These are phyloP conservation scores for Globisporangium lucens DNA, from an alignment of 352 stramenopile species.

Conservation along the genomic window DNA sequence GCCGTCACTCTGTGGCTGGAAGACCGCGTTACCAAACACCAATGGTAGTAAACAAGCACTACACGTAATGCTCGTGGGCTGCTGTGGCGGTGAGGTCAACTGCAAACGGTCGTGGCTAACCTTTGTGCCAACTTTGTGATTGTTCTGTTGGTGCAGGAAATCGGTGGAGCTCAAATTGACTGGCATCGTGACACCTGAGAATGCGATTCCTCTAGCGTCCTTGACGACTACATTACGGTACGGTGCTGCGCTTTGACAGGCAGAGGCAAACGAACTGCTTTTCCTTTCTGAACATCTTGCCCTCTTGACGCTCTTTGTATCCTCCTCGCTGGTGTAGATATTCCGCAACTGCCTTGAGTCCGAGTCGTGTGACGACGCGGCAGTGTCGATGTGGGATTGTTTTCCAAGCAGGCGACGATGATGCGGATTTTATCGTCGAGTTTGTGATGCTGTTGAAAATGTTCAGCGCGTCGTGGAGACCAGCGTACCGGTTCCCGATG, in stretches of 20 bases:
- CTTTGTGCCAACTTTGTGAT: neutral
- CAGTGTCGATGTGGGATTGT: neutral
- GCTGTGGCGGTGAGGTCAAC: no score
- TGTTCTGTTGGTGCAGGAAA: neutral
- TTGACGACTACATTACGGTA: constrained; percentile 2
- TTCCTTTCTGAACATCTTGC: neutral
- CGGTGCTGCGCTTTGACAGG: neutral
- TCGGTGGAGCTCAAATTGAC: neutral
- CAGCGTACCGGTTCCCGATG: neutral
- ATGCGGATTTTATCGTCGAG: neutral
- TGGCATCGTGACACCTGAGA: neutral
- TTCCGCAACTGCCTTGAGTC: constrained; percentile 1
- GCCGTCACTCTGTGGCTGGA: neutral
- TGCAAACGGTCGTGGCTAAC: neutral
- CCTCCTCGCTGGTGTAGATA: neutral
- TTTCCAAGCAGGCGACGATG: neutral
- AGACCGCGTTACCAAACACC: neutral
- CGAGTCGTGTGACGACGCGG: neutral
- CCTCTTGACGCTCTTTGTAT: neutral
- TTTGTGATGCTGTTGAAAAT: neutral
- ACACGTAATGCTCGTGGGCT: neutral
- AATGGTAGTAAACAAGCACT: neutral
- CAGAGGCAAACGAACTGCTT: neutral
- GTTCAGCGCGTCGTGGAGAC: neutral
- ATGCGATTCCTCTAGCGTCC: constrained; percentile 3